Percentiles rank a stretch among this genome's conserved stretches.
These are phyloP conservation scores for Aspergillus nomiae DNA, from an alignment of 2,329 filamentous ascomycete genomes.

Conservation along the genomic window DNA sequence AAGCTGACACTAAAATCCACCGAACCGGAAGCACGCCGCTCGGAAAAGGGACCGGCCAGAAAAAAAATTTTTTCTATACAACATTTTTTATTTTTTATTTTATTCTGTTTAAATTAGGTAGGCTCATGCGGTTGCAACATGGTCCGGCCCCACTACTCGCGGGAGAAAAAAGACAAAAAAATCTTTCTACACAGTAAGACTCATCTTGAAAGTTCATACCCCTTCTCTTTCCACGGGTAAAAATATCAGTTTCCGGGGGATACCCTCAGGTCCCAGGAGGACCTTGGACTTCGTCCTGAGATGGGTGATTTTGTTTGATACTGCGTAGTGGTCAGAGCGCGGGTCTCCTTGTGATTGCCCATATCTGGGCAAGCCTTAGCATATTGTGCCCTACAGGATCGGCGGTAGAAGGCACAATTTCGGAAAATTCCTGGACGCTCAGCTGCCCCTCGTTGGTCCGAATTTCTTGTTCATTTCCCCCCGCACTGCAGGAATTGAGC, in stretches of 20 bases:
- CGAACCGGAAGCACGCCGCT: slow-evolving; percentile 9
- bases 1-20: slow-evolving; percentile 13
- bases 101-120: not conserved
- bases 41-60: slow-evolving; percentile 9
- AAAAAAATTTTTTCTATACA: slow-evolving; percentile 12
- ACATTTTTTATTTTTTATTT: slow-evolving; percentile 10
- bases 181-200: not conserved
- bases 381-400: not conserved
- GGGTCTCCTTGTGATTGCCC: not conserved
- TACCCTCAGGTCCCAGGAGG: not conserved
- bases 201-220: not conserved
- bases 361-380: not conserved
- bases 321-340: not conserved
- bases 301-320: not conserved
- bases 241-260: not conserved
- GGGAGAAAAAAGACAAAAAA: not conserved
- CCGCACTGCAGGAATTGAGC: slow-evolving; percentile 29
- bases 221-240: not conserved
- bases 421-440: not conserved
- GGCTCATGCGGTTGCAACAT: slow-evolving; percentile 7
- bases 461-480: slow-evolving; percentile 15
- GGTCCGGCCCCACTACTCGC: not conserved
- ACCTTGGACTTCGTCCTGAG: not conserved
- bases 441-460: not conserved
- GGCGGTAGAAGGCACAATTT: slow-evolving; percentile 1